Evolutionary conservation across 2,329 filamentous ascomycete genomes (phyloP).

Genomic region (Trichoderma aggressivum): DNA sequence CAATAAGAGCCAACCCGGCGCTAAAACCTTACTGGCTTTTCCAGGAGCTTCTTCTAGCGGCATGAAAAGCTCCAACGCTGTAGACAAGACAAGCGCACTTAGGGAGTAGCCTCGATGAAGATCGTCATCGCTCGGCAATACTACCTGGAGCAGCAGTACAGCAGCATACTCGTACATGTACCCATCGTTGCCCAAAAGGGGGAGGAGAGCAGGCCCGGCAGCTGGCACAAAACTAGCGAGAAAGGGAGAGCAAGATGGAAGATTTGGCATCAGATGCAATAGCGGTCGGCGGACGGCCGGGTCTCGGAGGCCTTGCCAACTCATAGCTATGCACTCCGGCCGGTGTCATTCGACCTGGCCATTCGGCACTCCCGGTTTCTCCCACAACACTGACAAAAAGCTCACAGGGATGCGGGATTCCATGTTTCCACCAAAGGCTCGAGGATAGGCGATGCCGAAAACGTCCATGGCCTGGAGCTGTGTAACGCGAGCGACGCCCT

Average conservation of each 20-base stretch:
- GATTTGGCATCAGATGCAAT: neutral
- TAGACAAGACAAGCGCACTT: neutral
- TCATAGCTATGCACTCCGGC: constrained; percentile 2
- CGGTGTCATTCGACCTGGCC: neutral
- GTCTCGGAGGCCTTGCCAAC: constrained; percentile 1
- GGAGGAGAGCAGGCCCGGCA: neutral
- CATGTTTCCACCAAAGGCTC: neutral
- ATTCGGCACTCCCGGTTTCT: constrained; percentile 10
- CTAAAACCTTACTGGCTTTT: neutral
- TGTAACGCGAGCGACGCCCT: constrained; percentile 6
- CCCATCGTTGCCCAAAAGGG: neutral
- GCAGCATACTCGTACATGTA: no score
- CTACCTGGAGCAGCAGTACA: neutral
- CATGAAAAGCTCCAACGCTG: neutral
- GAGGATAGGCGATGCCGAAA: constrained; percentile 11
- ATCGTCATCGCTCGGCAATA: neutral
- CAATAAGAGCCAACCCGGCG: neutral
- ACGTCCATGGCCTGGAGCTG: neutral
- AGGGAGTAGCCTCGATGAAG: neutral
- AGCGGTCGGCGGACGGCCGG: neutral
- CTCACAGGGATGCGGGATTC: neutral
- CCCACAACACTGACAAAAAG: neutral
- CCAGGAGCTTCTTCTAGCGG: neutral
- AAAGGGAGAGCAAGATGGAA: neutral
- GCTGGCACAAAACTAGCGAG: neutral